Base-by-base conservation (phyloP, 2,329 filamentous ascomycete genomes). In the Colletotrichum lentis region DNA sequence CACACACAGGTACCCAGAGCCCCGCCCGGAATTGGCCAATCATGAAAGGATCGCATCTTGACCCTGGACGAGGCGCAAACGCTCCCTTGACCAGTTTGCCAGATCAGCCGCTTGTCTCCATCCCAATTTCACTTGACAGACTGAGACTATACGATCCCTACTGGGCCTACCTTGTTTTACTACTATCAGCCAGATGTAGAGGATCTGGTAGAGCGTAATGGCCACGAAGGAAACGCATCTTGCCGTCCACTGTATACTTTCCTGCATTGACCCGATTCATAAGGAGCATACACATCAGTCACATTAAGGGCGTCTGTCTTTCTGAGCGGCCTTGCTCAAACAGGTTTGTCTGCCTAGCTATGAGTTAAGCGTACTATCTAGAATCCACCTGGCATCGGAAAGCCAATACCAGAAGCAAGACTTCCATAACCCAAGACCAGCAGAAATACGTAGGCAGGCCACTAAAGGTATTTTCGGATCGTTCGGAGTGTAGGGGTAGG, bases 11-110 rank as follows among this genome's bases (percentile, higher is more conserved):
- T 61, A 37, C 52, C 62, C 49, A 66, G 35, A 61, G 39, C 62
- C 66, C 66, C 62, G 49, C 66, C 24, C 37, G 20, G 56, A 27
- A 69, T 69, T 66, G 66, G 66, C 66, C 66, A 69, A 69, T 69
- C 66, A 69, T n/a, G 24, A 52, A 31, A 56, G n/a, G 66, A 69
- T 53, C 66, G 66, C 66, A 66, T 61, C 52, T 52, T 61, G 22
- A 69, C 44, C 62, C 62, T 55, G 56, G 66, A 59, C 16, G 43
- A 53, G 35, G n/a, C 31, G n/a, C 47, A 11, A 43, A 37, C 16
- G 24, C 39, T 62, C 16, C 49, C 12, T 18, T 37, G 43, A n/a
- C 8, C n/a, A n/a, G 16, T 22, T 16, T 39, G 37, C 22, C 20
- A 37, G 16, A 35, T 47, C 52, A 18, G 22, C 27, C 20, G 20